A percentile compares a stretch with the other conserved stretches of the same genome.
These are phyloP conservation scores for Chlamydomonas eustigma DNA, from an alignment of 139 green algal genomes.

Conservation along the genomic window DNA sequence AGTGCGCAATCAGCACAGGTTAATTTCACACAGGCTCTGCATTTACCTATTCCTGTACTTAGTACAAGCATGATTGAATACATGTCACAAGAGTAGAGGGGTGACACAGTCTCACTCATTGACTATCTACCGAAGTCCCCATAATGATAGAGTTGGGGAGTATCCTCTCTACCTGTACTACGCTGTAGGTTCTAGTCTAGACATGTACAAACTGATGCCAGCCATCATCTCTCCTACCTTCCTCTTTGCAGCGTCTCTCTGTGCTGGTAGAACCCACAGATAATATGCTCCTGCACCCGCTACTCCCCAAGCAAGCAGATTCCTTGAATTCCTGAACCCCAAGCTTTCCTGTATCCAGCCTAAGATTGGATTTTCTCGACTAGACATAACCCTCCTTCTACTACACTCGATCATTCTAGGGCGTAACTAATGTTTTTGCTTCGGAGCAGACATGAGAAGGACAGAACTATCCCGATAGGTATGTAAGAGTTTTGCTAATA, in stretches of 20 bases:
- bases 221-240: not conserved
- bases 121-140: not conserved
- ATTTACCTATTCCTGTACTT: too few relatives aligned
- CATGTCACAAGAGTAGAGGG: not conserved
- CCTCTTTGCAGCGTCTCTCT: not conserved
- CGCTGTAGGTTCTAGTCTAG: not conserved
- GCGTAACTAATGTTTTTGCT: not conserved
- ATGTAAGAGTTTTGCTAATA: not conserved
- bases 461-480: not conserved
- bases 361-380: not conserved
- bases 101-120: not conserved
- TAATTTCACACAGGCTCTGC: too few relatives aligned
- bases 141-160: too few relatives aligned
- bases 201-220: not conserved
- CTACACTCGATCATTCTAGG: not conserved
- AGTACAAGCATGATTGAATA: not conserved
- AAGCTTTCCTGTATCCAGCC: not conserved
- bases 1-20: too few relatives aligned
- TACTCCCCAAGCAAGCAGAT: not conserved
- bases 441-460: not conserved
- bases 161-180: not conserved
- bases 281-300: not conserved
- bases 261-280: slow-evolving; percentile 3
- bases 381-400: too few relatives aligned
- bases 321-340: not conserved